These are phyloP conservation scores for Ophiostoma ips DNA, from an alignment of 2,329 filamentous ascomycete genomes.

Conservation along the genomic window DNA sequence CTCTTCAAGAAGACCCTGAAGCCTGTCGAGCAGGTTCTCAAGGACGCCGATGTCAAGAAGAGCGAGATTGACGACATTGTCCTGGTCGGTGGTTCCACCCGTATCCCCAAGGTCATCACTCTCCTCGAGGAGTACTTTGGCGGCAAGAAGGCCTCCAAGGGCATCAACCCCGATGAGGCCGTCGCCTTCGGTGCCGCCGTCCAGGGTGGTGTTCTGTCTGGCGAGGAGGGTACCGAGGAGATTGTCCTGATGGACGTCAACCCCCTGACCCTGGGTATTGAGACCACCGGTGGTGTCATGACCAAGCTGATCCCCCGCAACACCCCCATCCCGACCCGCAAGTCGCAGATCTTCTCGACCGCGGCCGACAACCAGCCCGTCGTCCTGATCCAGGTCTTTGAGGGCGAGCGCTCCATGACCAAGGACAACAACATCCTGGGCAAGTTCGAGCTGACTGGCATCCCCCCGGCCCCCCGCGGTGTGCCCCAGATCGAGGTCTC, in stretches of 20 bases:
- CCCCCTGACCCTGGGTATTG: conserved; percentile 94
- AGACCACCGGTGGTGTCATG: conserved; percentile 70
- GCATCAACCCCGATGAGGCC: conserved; percentile 99
- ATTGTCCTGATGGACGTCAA: conserved; percentile 92
- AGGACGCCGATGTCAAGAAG: conserved; percentile 84
- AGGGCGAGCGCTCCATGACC: conserved; percentile 96
- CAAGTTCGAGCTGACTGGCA: conserved; percentile 89
- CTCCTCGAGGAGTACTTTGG: conserved; percentile 97
- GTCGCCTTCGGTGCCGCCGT: conserved; percentile 98
- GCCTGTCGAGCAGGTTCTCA: conserved; percentile 90
- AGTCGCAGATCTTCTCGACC: conserved; percentile 85
- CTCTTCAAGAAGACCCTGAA: conserved; percentile 87
- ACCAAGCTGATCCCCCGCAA: too few relatives aligned
- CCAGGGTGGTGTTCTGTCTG: conserved; percentile 95
- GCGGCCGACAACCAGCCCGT: conserved; percentile 64
- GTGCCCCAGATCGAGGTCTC: conserved; percentile 95
- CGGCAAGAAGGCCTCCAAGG: conserved; percentile 99
- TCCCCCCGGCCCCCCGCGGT: conserved; percentile 79
- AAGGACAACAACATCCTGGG: conserved; percentile 96
- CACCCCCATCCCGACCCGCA: conserved; percentile 62
- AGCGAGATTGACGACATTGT: conserved; percentile 92
- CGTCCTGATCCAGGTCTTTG: conserved; percentile 83
- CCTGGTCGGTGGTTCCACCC: conserved; percentile 95
- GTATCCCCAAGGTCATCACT: conserved; percentile 98
- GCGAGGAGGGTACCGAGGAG: conserved; percentile 78